phyloP scores from a whole-genome alignment of 345 rosid species.

The Linum trigynum region DNA sequence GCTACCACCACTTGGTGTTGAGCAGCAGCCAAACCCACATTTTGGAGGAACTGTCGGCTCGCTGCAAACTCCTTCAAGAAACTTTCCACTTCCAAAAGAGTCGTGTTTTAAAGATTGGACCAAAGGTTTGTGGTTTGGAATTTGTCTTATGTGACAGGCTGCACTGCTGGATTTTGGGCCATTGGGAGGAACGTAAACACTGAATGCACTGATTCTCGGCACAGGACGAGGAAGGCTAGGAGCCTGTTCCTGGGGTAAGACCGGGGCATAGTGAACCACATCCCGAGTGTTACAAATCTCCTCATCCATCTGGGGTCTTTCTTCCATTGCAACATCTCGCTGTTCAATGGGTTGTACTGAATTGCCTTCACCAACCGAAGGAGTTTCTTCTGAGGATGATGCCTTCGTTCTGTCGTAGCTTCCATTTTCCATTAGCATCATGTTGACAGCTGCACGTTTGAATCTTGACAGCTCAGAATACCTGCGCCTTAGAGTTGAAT shows the following conservation, averaged over 20 bases:
- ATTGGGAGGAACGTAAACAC: slow-evolving; percentile 36
- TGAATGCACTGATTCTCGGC: slow-evolving; percentile 67
- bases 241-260: slow-evolving; percentile 15
- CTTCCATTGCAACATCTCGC: slow-evolving; percentile 19
- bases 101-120: slow-evolving; percentile 45
- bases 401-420: slow-evolving; percentile 38
- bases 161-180: slow-evolving; percentile 18
- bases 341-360: slow-evolving; percentile 17
- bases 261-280: slow-evolving; percentile 13
- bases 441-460: slow-evolving; percentile 13
- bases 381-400: slow-evolving; percentile 31
- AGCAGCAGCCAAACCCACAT: slow-evolving; percentile 77
- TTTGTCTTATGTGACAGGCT: slow-evolving; percentile 19
- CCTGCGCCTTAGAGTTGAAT: slow-evolving; percentile 67
- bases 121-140: slow-evolving; percentile 44
- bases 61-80: slow-evolving; percentile 40
- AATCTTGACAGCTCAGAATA: slow-evolving; percentile 26
- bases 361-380: slow-evolving; percentile 33
- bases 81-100: slow-evolving; percentile 26
- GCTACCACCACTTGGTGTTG: slow-evolving; percentile 22
- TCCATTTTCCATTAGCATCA: slow-evolving; percentile 20
- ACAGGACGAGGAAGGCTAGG: slow-evolving; percentile 37
- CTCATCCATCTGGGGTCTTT: slow-evolving; percentile 12
- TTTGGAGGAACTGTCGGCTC: slow-evolving; percentile 47
- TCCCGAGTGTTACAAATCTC: slow-evolving; percentile 15